These are phyloP conservation scores for Hapsidospora chrysogenum DNA, from an alignment of 495 filamentous ascomycete species.

Conservation along the genomic window DNA sequence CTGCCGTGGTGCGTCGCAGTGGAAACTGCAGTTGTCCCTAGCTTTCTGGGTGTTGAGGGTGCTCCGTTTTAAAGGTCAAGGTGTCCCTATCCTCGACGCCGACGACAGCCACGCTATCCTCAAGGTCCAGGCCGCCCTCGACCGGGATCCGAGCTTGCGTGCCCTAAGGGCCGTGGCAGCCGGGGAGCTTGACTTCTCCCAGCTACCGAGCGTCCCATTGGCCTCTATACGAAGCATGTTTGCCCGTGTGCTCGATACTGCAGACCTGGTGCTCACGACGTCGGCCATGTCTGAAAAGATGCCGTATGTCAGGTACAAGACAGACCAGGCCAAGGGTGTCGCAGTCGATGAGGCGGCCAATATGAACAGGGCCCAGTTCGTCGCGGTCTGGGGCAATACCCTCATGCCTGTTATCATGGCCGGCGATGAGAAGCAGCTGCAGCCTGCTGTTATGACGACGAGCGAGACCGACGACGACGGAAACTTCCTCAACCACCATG, in stretches of 20 bases:
- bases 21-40: not conserved
- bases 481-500: slow-evolving; percentile 1
- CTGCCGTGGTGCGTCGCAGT: not conserved
- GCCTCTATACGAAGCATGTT: not conserved
- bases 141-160: not conserved
- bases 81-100: slow-evolving; percentile 1
- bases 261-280: slow-evolving; percentile 4
- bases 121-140: slow-evolving; percentile 1
- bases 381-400: slow-evolving; percentile 7
- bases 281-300: not conserved
- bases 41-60: slow-evolving; percentile 6
- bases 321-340: slow-evolving; percentile 7
- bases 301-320: not conserved
- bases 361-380: slow-evolving; percentile 5
- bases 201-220: no score
- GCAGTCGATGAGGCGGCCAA: slow-evolving; percentile 6
- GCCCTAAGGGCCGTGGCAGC: slow-evolving; percentile 1
- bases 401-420: slow-evolving; percentile 3
- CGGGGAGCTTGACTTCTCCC: not conserved
- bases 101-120: slow-evolving; percentile 3
- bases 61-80: not conserved
- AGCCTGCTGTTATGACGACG: slow-evolving; percentile 1
- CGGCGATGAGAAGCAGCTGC: slow-evolving; percentile 5
- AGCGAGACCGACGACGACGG: slow-evolving; percentile 1
- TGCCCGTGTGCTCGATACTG: not conserved